A percentile compares a stretch with the other conserved stretches of the same genome.
Conservation (phyloP, 495 filamentous ascomycete species). For the Aspergillus diversus region DNA sequence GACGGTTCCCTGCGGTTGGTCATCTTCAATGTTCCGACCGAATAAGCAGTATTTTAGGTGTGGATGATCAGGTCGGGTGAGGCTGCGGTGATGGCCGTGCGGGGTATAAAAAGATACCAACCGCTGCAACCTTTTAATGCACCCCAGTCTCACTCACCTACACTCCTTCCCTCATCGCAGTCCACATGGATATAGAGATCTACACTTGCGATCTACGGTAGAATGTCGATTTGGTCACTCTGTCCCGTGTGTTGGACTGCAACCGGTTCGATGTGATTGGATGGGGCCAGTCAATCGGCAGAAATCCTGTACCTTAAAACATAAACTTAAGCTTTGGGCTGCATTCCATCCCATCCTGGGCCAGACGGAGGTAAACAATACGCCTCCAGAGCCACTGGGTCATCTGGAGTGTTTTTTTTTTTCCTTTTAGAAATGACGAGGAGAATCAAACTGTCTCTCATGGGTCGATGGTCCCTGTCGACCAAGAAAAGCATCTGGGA, state of each 20-base stretch:
- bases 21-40: conserved; percentile 2
- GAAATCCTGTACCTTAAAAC: no score
- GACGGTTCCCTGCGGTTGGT: conserved; percentile 6
- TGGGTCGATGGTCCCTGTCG: background rate
- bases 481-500: conserved; percentile 9
- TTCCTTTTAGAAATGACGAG: background rate
- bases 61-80: conserved; percentile 24
- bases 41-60: conserved; percentile 9
- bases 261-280: conserved; percentile 4
- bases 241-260: background rate
- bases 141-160: conserved; percentile 7
- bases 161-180: conserved; percentile 3
- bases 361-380: conserved; percentile 7
- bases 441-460: background rate
- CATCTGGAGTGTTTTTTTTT: background rate
- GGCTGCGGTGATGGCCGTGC: conserved; percentile 3
- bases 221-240: background rate
- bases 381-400: background rate
- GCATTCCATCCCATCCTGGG: conserved; percentile 5
- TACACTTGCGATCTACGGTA: background rate
- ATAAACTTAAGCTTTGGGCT: conserved; percentile 14
- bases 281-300: background rate
- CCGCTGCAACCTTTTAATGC: conserved; percentile 14
- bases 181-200: conserved; percentile 8
- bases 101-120: conserved; percentile 7